Evolutionary conservation across 305 asterid species (phyloP).

Genomic region (Caryopteris hybrid): DNA sequence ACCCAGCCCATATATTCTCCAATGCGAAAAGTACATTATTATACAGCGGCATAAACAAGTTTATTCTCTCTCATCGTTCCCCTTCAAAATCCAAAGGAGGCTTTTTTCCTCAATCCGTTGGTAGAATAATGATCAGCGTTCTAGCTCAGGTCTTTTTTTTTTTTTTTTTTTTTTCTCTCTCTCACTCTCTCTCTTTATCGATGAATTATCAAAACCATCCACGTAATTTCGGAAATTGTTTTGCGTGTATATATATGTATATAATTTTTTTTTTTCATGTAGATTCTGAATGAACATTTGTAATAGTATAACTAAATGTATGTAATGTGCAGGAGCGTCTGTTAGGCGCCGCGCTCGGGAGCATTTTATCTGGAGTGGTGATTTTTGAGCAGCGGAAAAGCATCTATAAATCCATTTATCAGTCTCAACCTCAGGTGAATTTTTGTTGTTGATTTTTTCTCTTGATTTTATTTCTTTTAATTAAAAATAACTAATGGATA

Average conservation of each 20-base stretch:
- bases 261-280: neutral
- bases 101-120: neutral
- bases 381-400: slow-evolving; percentile 39
- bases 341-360: slow-evolving; percentile 37
- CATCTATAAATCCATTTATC: slow-evolving; percentile 47
- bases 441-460: neutral
- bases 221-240: neutral
- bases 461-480: neutral
- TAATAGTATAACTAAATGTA: neutral
- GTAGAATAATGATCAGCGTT: slow-evolving; percentile 30
- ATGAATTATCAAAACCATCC: neutral
- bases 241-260: too few species aligned
- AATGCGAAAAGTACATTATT: neutral
- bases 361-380: slow-evolving; percentile 27
- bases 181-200: neutral
- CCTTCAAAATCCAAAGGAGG: neutral
- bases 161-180: too few species aligned
- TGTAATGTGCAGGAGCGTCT: slow-evolving; percentile 33
- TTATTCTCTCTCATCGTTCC: neutral
- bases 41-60: too few species aligned
- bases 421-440: slow-evolving; percentile 35
- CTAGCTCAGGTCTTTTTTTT: slow-evolving; percentile 23
- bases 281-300: neutral
- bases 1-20: neutral
- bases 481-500: neutral